Percentiles rank a stretch among this genome's conserved stretches.
These are phyloP conservation scores for Vaccinium corymbosum DNA, from an alignment of 148 eudicot species.

Conservation along the genomic window DNA sequence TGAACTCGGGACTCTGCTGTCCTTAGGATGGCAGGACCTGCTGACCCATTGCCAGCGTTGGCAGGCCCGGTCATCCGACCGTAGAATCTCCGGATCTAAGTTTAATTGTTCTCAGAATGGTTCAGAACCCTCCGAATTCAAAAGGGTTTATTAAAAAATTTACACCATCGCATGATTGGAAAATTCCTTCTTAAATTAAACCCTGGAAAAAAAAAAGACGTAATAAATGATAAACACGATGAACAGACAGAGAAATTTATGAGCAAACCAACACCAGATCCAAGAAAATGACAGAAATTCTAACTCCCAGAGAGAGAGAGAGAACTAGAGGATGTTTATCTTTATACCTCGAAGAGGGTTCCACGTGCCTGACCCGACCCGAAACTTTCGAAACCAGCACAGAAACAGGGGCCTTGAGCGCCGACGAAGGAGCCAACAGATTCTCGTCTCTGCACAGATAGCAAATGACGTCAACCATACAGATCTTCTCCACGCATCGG, in stretches of 20 bases:
- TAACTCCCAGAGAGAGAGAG: background rate
- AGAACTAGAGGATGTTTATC: conserved; percentile 7
- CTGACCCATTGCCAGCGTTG: too few relatives aligned
- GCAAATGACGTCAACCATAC: conserved; percentile 72
- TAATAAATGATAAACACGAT: background rate
- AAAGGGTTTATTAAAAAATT: background rate
- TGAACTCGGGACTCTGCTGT: too few relatives aligned
- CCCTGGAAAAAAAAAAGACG: background rate
- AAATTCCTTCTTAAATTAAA: background rate
- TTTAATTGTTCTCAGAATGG: background rate
- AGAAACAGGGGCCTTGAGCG: conserved; percentile 66
- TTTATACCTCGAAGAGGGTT: conserved; percentile 56
- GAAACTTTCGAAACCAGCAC: conserved; percentile 31
- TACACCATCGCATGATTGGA: background rate
- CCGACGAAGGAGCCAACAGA: conserved; percentile 44
- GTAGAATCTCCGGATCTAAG: too few relatives aligned
- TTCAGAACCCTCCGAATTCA: background rate
- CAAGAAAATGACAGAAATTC: background rate
- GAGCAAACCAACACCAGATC: background rate
- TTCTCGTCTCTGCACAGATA: conserved; percentile 53
- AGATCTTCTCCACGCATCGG: conserved; percentile 64
- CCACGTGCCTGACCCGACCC: conserved; percentile 49
- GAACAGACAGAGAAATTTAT: background rate
- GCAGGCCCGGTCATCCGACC: too few relatives aligned
- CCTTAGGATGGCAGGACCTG: too few relatives aligned